Evolutionary conservation across 257 asterid species (phyloP).

Genomic region (Ballota nigra): DNA sequence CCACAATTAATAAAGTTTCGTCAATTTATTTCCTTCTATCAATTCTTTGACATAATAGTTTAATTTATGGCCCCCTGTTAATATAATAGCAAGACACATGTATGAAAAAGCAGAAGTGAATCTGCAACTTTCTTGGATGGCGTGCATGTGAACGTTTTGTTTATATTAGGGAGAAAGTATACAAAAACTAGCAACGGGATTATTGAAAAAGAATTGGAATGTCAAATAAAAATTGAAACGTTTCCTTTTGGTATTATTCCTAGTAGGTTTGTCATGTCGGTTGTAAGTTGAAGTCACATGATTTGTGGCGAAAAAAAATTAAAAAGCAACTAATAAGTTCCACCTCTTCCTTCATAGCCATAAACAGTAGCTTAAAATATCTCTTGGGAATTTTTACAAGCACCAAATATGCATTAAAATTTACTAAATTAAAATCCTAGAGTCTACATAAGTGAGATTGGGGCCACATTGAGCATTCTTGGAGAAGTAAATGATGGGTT

Average conservation of each 20-base stretch:
- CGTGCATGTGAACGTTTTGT: slow-evolving; percentile 58
- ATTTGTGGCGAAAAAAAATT: neutral
- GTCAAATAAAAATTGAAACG: slow-evolving; percentile 19
- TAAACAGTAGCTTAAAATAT: neutral
- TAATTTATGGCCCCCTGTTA: neutral
- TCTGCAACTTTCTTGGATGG: slow-evolving; percentile 52
- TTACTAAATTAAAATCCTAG: neutral
- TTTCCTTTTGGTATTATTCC: slow-evolving; percentile 31
- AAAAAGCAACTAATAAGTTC: neutral
- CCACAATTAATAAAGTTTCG: neutral
- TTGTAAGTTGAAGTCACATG: neutral
- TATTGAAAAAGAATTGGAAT: slow-evolving; percentile 17
- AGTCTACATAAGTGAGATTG: neutral
- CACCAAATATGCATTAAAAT: neutral
- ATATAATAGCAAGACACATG: slow-evolving; percentile 19
- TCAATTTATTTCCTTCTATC: slow-evolving; percentile 5
- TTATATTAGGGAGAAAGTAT: slow-evolving; percentile 23
- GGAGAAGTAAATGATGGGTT: slow-evolving; percentile 35
- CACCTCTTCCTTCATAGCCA: neutral
- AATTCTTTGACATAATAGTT: neutral
- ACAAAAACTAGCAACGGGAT: slow-evolving; percentile 24
- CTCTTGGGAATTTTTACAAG: neutral
- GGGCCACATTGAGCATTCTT: slow-evolving; percentile 17
- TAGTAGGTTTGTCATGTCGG: slow-evolving; percentile 9
- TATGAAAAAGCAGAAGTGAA: slow-evolving; percentile 29